Conservation (phyloP, 495 filamentous ascomycete species). For the Lophium mytilinum region DNA sequence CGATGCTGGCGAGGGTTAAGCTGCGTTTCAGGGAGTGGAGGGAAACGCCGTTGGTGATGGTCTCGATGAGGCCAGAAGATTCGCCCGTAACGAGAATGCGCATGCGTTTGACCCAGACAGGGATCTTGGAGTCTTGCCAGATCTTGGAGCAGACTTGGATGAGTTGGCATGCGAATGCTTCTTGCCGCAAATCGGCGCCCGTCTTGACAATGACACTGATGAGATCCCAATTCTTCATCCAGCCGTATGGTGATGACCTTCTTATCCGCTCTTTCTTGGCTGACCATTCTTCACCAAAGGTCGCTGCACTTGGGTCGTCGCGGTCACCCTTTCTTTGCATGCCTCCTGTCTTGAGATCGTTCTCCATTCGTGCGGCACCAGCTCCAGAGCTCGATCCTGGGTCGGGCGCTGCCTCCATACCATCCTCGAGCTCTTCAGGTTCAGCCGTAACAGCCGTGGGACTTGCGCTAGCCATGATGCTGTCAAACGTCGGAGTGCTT, state of each 20-base stretch:
- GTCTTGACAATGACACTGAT: slow-evolving; percentile 75
- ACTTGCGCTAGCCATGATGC: slow-evolving; percentile 55
- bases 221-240: slow-evolving; percentile 74
- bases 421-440: slow-evolving; percentile 37
- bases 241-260: slow-evolving; percentile 65
- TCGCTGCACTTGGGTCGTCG: slow-evolving; percentile 71
- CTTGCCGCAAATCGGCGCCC: slow-evolving; percentile 65
- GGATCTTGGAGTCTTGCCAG: slow-evolving; percentile 59
- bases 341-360: slow-evolving; percentile 69
- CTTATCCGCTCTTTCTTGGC: slow-evolving; percentile 69
- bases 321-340: slow-evolving; percentile 67
- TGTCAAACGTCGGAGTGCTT: slow-evolving; percentile 59
- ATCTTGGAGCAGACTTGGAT: slow-evolving; percentile 68
- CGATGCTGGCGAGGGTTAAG: slow-evolving; percentile 58
- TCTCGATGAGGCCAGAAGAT: slow-evolving; percentile 69
- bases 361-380: slow-evolving; percentile 70
- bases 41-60: slow-evolving; percentile 71
- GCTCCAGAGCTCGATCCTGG: slow-evolving; percentile 50
- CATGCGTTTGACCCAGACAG: slow-evolving; percentile 76
- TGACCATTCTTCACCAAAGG: slow-evolving; percentile 71
- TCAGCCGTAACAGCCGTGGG: slow-evolving; percentile 34
- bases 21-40: slow-evolving; percentile 68
- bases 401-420: slow-evolving; percentile 38
- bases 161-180: slow-evolving; percentile 71
- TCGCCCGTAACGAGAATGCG: slow-evolving; percentile 71